phyloP scores from a whole-genome alignment of 495 filamentous ascomycete genomes.

The Penicillium canariense region DNA sequence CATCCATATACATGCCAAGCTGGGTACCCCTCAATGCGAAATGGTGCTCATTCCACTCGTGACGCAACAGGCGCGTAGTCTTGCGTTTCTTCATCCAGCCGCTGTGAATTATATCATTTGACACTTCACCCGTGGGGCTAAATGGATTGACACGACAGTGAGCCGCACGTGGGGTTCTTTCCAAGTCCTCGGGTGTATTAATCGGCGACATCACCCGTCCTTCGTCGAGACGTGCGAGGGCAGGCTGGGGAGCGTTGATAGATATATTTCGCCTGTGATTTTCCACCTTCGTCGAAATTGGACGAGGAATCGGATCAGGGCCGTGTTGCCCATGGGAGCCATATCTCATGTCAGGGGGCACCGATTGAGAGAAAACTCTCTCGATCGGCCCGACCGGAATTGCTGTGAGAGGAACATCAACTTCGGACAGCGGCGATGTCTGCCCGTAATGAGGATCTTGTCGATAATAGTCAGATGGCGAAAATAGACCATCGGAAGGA shows the following conservation, averaged over 20 bases:
- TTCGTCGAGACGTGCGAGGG: slow-evolving; percentile 15
- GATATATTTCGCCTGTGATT: slow-evolving; percentile 12
- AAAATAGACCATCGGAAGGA: no score
- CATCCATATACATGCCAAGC: slow-evolving; percentile 77
- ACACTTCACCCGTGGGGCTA: slow-evolving; percentile 15
- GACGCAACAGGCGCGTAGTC: slow-evolving; percentile 78
- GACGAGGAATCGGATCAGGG: slow-evolving; percentile 17
- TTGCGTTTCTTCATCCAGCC: slow-evolving; percentile 96
- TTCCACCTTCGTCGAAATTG: slow-evolving; percentile 20
- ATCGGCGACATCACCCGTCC: slow-evolving; percentile 21
- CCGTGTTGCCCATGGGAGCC: slow-evolving; percentile 18
- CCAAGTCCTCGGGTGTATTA: slow-evolving; percentile 32
- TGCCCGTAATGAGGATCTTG: slow-evolving; percentile 58
- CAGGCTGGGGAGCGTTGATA: slow-evolving; percentile 1
- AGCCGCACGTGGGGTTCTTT: slow-evolving; percentile 24
- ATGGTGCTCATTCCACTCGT: slow-evolving; percentile 91
- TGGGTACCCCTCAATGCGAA: slow-evolving; percentile 82
- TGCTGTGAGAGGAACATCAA: slow-evolving; percentile 83
- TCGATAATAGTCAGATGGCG: slow-evolving; percentile 28
- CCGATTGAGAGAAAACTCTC: slow-evolving; percentile 77
- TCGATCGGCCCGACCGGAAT: slow-evolving; percentile 65
- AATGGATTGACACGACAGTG: slow-evolving; percentile 26
- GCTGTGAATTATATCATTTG: slow-evolving; percentile 58
- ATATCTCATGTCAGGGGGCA: slow-evolving; percentile 84
- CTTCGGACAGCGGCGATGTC: slow-evolving; percentile 79